Evolutionary conservation across 306 rosid genomes (phyloP), one percentile per base, ranked within the genome.

Genomic region (Gynostemma pentaphyllum): DNA sequence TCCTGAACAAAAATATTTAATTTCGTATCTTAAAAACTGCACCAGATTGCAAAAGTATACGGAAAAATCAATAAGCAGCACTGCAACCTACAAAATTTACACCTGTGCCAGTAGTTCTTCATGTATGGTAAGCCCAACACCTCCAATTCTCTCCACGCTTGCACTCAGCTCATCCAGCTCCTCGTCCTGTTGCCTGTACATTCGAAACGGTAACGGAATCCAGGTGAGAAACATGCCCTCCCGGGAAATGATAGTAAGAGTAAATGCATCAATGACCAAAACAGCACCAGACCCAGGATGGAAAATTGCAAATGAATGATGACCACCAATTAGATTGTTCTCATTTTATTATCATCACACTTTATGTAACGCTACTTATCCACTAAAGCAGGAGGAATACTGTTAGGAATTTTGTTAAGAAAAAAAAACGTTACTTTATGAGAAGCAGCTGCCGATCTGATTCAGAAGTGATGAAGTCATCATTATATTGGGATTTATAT

Each of bases 91-190:
- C 52, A 62, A 72, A 67, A 54, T 53, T 57, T 69, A 62, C 79
- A 94, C 99, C 91, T 94, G 99, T 29, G 83, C 84, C 6, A 75
- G 66, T 70, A 94, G 97, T 78, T 89, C 99, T 52, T 94, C 97
- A 50, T 89, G 97, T 79, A 94, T 89, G 0, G 97, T 94, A 71
- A 94, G 95, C 68, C 99, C 97, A 63, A 94, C 97, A 68, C 94
- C 95, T 61, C 99, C 99, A 65, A 94, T 89, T 80, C 91, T 82
- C 70, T 80, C 90, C 73, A 89, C 95, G 54, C 97, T 89, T 45
- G 82, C 81, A 77, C 91, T 94, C 72, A 94, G 87, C 78, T 88
- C 91, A 23, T 94, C 97, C 82, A 94, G 86, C 68, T 94, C 96
- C 75, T 94, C 95, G 68, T 94, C 99, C 53, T 94, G 99, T 70